Base-by-base conservation (phyloP, 1,139 yeast genomes). In the Wickerhamomyces sp. region DNA sequence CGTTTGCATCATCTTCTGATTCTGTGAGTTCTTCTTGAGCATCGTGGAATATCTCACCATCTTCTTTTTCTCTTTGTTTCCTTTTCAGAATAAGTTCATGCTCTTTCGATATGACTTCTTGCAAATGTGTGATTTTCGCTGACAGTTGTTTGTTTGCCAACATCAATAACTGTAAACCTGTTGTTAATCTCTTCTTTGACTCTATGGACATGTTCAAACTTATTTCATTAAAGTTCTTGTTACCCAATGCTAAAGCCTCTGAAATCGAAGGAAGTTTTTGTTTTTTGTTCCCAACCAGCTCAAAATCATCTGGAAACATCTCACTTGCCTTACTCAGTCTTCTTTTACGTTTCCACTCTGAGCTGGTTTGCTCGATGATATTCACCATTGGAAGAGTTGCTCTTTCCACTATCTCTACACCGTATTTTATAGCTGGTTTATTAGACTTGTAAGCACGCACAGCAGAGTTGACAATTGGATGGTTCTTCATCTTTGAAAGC, bases 111-210 rank as follows among this genome's bases (percentile, higher is more conserved):
- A 75, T 70, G 34, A 64, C 46, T 12, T 67, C 68, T 54, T 84
- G 90, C 37, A 86, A 67, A 41, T 70, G 72, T 40, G 64, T 64
- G n/a, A 85, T 83, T 54, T 83, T 82, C 31, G 72, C 62, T 28
- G 78, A 78, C 22, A 87, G 72, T 45, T 81, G 83, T 46, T 78
- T 81, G 55, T 84, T 87, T 8, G 96, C 95, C 35, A 85, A 69
- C 55, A 82, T 78, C 43, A 87, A 67, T 45, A 88, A 65, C 45
- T 83, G 87, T 41, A 87, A 67, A 51, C 94, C 81, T 42, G 87
- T 81, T 37, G 86, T 77, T 38, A 87, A 61, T 45, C 88, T 72
- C 49, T 78, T 79, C 46, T 81, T 78, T 4, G 89, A 80, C 52
- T 86, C 95, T 38, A 72, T 68, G 1, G 82, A 72, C 54, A 77